Base-by-base conservation (phyloP, 1,284 basidiomycete species). In the Gymnopus androsaceus region DNA sequence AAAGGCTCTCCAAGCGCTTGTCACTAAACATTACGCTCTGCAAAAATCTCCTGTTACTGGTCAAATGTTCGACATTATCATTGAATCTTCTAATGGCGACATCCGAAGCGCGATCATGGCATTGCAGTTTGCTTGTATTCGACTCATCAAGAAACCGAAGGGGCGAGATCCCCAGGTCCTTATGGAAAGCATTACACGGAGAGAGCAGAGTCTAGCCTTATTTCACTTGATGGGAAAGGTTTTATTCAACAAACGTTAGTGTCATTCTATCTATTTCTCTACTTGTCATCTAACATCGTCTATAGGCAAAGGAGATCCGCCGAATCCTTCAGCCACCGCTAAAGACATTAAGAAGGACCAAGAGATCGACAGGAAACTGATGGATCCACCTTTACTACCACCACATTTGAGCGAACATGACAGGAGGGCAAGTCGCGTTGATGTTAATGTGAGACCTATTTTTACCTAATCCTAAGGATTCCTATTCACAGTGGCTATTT, bases 171-270 rank as follows among this genome's bases (percentile, higher is more conserved):
- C 46, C 3, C 54, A 51, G 11, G 67, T 72, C 1, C 66, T 86
- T 12, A 62, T 94, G 61, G 87, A 92, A 66, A 80, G 83, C 2
- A 79, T 94, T 1, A 90, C 92, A 15, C 75, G 88, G 52, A 78
- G 94, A 48, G 96, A 98, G 64, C 88, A 94, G 63, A 90, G 87
- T 54, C 75, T 99, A 8, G 87, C 84, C 2, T 75, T 99, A 37
- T 99, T 98, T 66, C 97, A 98, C 73, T 76, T 98, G 6, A 75
- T 99, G 34, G 97, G 96, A 5, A 96, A 92, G 72, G 82, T 98
- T 2, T 72, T 99, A 48, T 99, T 96, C 70, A 98, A 97, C 71
- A 99, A 98, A 72, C 84, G 96, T 93, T 56, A 57, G 83, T 73
- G 3, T 54, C 50, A 21, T 8, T 47, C 27, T 8, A 58, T 30